Evolutionary conservation across 2,329 filamentous ascomycete species (phyloP).

Genomic region (Fusarium chaquense): DNA sequence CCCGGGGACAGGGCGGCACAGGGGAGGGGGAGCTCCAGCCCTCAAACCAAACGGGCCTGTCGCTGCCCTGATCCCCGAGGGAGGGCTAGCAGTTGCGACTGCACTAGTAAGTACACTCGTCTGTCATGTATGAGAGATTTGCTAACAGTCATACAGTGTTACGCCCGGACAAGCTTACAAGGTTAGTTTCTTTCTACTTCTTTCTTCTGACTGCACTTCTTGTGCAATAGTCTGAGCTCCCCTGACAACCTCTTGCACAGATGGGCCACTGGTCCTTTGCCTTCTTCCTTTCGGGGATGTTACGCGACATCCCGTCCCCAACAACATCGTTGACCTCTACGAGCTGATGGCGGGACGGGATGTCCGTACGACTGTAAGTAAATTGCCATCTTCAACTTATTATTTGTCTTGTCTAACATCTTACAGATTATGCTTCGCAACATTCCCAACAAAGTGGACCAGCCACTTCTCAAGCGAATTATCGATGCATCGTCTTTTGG

Average conservation of each 20-base stretch:
- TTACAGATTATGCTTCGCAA: slow-evolving; percentile 90
- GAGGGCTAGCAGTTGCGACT: neutral
- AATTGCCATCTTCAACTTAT: neutral
- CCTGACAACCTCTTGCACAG: neutral
- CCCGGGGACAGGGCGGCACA: too few relatives aligned
- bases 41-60: too few relatives aligned
- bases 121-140: too few relatives aligned
- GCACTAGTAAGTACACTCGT: too few relatives aligned
- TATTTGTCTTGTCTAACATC: slow-evolving; percentile 5
- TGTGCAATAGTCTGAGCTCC: neutral
- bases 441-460: slow-evolving; percentile 90
- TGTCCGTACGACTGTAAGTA: slow-evolving; percentile 78
- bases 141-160: too few relatives aligned
- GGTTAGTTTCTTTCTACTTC: neutral
- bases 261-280: neutral
- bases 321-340: slow-evolving; percentile 68
- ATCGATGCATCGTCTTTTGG: slow-evolving; percentile 83
- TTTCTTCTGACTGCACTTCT: neutral
- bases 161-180: neutral
- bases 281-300: slow-evolving; percentile 60
- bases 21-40: too few relatives aligned
- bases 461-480: slow-evolving; percentile 80
- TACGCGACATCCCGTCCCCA: slow-evolving; percentile 38
- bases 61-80: neutral
- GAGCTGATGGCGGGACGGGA: slow-evolving; percentile 68